phyloP scores from a whole-genome alignment of 768 basidiomycete genomes.

The Gymnopilus dilepis region DNA sequence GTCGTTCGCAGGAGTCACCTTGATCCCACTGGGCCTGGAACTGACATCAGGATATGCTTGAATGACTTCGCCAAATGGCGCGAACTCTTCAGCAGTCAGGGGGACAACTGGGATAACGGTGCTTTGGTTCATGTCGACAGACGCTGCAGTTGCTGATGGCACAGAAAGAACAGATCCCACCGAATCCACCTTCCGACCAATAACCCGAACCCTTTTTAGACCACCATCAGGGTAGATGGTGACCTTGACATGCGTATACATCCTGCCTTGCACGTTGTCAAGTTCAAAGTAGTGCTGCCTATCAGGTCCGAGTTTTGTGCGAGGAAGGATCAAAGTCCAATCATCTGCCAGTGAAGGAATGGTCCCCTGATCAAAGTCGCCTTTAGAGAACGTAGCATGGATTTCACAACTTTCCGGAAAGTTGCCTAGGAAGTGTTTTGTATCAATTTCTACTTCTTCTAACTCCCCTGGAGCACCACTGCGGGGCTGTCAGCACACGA shows the following conservation, averaged over 20 bases:
- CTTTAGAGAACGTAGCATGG: constrained; percentile 55
- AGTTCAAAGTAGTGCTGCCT: constrained; percentile 89
- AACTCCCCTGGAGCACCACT: constrained; percentile 80
- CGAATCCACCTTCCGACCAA: constrained; percentile 56
- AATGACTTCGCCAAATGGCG: constrained; percentile 88
- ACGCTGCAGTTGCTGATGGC: constrained; percentile 10
- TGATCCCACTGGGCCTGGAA: constrained; percentile 69
- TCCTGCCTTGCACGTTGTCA: constrained; percentile 58
- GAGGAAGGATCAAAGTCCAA: constrained; percentile 80
- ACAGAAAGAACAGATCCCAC: constrained; percentile 5
- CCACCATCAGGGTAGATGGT: constrained; percentile 97
- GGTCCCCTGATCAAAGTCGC: constrained; percentile 43
- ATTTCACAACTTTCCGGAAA: constrained; percentile 90
- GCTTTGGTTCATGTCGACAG: constrained; percentile 19
- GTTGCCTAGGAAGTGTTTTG: constrained; percentile 94
- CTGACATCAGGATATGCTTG: constrained; percentile 78
- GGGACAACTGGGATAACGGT: constrained; percentile 60
- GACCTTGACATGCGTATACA: constrained; percentile 84
- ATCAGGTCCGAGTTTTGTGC: constrained; percentile 87
- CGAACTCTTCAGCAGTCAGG: constrained; percentile 86
- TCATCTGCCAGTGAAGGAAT: constrained; percentile 37
- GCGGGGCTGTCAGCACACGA: neutral
- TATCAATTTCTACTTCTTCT: constrained; percentile 88
- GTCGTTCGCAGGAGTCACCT: constrained; percentile 83
- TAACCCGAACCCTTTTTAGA: constrained; percentile 87